phyloP scores from a whole-genome alignment of 2,329 filamentous ascomycete genomes.

The Corniculantispora saksenae region DNA sequence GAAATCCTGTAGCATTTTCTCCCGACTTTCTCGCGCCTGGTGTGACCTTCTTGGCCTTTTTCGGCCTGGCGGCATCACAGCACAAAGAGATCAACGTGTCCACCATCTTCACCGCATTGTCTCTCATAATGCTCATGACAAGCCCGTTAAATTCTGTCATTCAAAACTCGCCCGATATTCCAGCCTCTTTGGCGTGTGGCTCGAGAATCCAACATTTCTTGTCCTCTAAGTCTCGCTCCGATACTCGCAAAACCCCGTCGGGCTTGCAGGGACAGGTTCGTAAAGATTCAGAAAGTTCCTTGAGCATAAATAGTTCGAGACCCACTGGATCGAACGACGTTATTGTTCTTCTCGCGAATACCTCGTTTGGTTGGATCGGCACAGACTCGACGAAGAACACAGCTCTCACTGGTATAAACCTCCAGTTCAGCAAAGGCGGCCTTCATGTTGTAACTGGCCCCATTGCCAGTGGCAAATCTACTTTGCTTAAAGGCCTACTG shows the following conservation, averaged over 20 bases:
- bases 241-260: not conserved
- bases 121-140: not conserved
- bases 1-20: not conserved
- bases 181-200: not conserved
- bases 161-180: not conserved
- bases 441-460: not conserved
- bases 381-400: not conserved
- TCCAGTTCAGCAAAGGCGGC: not conserved
- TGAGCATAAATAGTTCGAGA: not conserved
- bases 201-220: not conserved
- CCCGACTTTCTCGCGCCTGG: not conserved
- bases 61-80: not conserved
- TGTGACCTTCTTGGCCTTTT: not conserved
- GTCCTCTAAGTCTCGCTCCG: not conserved
- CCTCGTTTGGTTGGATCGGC: not conserved
- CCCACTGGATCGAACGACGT: not conserved
- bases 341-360: not conserved
- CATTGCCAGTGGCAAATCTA: not conserved
- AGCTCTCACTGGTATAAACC: not conserved
- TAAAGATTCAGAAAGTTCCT: not conserved
- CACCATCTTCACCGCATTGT: not conserved
- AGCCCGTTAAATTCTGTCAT: not conserved
- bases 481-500: not conserved
- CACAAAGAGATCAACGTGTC: not conserved
- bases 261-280: not conserved